Evolutionary conservation across 2,329 filamentous ascomycete species (phyloP).

Genomic region (Claviceps pazoutovae): DNA sequence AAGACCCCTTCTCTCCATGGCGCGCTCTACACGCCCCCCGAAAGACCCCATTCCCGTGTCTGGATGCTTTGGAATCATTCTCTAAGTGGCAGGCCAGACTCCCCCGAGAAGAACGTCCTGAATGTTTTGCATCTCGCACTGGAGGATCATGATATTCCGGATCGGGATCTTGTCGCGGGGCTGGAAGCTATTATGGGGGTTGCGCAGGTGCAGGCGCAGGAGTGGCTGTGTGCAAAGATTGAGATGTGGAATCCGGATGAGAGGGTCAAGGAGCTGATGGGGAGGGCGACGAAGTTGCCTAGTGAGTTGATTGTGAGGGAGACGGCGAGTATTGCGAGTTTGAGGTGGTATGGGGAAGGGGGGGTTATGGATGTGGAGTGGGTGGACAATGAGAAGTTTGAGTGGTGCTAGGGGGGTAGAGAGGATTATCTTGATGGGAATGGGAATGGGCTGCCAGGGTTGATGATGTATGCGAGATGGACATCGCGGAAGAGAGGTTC

Average conservation of each 20-base stretch:
- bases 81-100: slow-evolving; percentile 43
- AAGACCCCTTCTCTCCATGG: slow-evolving; percentile 49
- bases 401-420: slow-evolving; percentile 47
- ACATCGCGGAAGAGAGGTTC: too few species aligned
- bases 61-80: slow-evolving; percentile 63
- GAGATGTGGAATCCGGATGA: slow-evolving; percentile 73
- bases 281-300: slow-evolving; percentile 30
- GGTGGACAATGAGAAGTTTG: slow-evolving; percentile 65
- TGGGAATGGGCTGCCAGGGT: too few species aligned
- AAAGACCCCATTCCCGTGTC: slow-evolving; percentile 37
- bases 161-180: slow-evolving; percentile 32
- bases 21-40: slow-evolving; percentile 43
- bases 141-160: slow-evolving; percentile 33
- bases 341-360: slow-evolving; percentile 55
- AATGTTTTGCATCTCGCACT: slow-evolving; percentile 56
- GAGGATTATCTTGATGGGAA: background rate
- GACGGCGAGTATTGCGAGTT: slow-evolving; percentile 51
- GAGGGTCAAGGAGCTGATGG: slow-evolving; percentile 32
- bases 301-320: slow-evolving; percentile 42
- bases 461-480: too few species aligned
- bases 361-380: slow-evolving; percentile 46
- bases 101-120: slow-evolving; percentile 48
- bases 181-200: slow-evolving; percentile 50
- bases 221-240: slow-evolving; percentile 57
- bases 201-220: slow-evolving; percentile 55